Base-by-base conservation (phyloP, 305 asterid species). In the Coffea humblotiana region DNA sequence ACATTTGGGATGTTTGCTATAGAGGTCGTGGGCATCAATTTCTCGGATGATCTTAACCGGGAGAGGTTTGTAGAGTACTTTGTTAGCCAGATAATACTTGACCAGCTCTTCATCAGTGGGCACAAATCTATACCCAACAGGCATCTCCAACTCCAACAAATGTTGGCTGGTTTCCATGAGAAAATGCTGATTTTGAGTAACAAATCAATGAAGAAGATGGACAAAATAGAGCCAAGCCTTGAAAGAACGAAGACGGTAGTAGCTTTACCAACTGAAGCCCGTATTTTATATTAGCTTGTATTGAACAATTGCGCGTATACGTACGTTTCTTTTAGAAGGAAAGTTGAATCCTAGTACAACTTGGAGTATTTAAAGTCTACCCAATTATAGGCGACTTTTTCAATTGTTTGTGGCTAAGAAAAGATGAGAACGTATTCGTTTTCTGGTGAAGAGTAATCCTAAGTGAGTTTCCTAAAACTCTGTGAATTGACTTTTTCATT, bases 51-150 rank as follows among this genome's bases (percentile, higher is more conserved):
- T 43, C 0, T 72, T 7, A 18, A 71, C 43, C 4, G 88, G 89
- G 37, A 83, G 29, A 23, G 79, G 45, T 9, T 35, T 25, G 2
- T 3, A 25, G 11, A 18, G 66, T 2, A 85, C 86, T 72, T 84
- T 87, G 23, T 76, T 81, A 2, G 56, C 54, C 2, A 89, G 81
- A 45, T 87, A 89, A 69, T 67, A 54, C 0, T 10, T 49, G 37
- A 80, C 11, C 56, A 89, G 80, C 43, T 87, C 90, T 77, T 81
- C 87, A 3, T 89, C 86, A 0, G 85, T 85, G 1, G 90, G 92
- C 16, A 58, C 7, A 71, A 89, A 89, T 37, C 86, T 82, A 77
- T 82, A 89, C 21, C 92, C 92, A 6, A 78, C 49, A 2, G 83
- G 90, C 79, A 81, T 52, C 13, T 47, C 70, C 23, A 49, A 43